Evolutionary conservation across 306 rosid species (phyloP), one percentile per base, ranked within the genome.

Genomic region (Arachis stenosperma): DNA sequence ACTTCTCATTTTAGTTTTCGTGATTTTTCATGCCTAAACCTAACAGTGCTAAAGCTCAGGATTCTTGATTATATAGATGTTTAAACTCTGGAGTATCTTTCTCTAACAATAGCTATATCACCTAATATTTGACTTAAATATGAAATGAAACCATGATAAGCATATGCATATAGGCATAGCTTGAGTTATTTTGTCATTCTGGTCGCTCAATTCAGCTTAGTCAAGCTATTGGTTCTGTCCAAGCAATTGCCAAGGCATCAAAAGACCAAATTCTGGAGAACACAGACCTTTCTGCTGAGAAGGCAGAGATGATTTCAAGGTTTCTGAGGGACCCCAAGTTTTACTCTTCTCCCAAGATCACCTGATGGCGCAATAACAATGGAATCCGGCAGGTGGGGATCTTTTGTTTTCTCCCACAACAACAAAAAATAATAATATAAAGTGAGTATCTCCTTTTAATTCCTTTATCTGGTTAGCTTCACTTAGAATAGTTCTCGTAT

Each of bases 161-260:
- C 54, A 59, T 68, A 53, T 58, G 29, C 66, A 65, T 75, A 63
- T 33, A 33, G 37, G 37, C 37, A 33, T 33, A 33, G 37, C 37
- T 33, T 33, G 37, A 71, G 66, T 70, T 70, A 37, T 47, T 69
- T 83, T 75, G 51, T 78, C 70, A 61, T 72, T 88, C 37, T 76
- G 69, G 27, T 69, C 9, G 36, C 53, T 85, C 29, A 75, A 62
- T 78, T 55, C 90, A 90, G 98, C 94, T 93, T 56, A 81, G 78
- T 79, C 98, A 93, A 81, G 92, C 97, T 48, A 76, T 93, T 47
- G 98, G 98, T 53, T 90, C 97, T 69, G 83, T 93, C 71, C 94
- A 89, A 86, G 96, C 89, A 72, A 85, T 89, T 61, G 92, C 92
- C 54, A 89, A 86, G 81, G 92, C 89, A 51, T 89, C 96, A 8